Conservation (phyloP, 2,329 filamentous ascomycete species). For the Scedosporium boydii region DNA sequence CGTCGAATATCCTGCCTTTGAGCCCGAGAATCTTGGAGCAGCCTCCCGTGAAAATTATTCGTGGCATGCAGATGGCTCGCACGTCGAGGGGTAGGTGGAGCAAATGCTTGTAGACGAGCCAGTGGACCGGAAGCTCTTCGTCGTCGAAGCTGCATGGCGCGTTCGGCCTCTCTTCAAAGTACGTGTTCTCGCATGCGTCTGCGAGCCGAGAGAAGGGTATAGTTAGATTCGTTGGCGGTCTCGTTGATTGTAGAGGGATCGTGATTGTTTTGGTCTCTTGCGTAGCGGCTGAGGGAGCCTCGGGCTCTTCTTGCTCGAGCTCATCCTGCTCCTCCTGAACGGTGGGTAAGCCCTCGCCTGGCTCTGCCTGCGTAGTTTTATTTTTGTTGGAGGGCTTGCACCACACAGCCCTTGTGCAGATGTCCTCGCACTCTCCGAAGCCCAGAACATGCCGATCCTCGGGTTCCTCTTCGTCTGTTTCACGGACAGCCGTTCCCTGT, state of each 20-base stretch:
- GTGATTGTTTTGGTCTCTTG: conserved; percentile 20
- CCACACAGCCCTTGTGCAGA: conserved; percentile 69
- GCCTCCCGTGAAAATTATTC: conserved; percentile 79
- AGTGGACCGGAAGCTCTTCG: conserved; percentile 69
- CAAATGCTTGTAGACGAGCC: conserved; percentile 67
- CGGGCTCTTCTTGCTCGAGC: conserved; percentile 21
- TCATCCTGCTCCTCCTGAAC: conserved; percentile 52
- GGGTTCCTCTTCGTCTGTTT: conserved; percentile 20
- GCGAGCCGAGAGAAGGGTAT: conserved; percentile 63
- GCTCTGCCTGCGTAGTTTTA: conserved; percentile 12
- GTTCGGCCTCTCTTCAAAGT: conserved; percentile 53
- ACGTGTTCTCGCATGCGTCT: conserved; percentile 62
- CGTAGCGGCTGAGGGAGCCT: conserved; percentile 13
- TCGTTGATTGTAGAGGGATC: conserved; percentile 36
- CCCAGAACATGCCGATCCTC: conserved; percentile 33
- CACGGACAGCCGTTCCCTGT: conserved; percentile 3
- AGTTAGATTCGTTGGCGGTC: conserved; percentile 44
- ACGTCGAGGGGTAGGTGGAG: conserved; percentile 72
- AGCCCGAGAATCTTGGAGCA: conserved; percentile 72
- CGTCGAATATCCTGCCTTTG: conserved; percentile 65
- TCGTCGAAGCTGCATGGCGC: conserved; percentile 61
- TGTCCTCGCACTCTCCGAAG: conserved; percentile 76
- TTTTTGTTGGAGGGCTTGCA: conserved; percentile 33
- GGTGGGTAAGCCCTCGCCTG: conserved; percentile 32
- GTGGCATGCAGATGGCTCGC: conserved; percentile 75